These are phyloP conservation scores for Setaria viridis DNA, from an alignment of 202 grass and related monocot genomes.

Conservation along the genomic window DNA sequence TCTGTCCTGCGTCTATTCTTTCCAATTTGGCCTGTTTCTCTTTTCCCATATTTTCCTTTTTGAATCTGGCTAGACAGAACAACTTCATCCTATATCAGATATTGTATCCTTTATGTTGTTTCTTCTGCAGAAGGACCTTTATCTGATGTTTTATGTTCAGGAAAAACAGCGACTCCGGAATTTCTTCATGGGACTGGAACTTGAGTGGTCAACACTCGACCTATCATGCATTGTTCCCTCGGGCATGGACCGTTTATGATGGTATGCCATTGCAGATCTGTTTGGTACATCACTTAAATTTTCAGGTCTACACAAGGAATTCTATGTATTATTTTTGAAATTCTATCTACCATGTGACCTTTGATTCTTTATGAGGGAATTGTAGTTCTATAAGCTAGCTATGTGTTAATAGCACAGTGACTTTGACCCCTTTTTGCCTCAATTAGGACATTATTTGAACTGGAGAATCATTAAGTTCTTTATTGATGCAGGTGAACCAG, in stretches of 20 bases:
- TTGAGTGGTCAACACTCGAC: constrained; percentile 94
- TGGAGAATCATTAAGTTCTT: constrained; percentile 27
- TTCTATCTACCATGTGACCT: neutral
- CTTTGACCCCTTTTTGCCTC: neutral
- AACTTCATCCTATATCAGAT: constrained; percentile 5
- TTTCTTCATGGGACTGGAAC: constrained; percentile 99
- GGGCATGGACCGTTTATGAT: constrained; percentile 99
- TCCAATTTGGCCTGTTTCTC: neutral
- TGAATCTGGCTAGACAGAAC: constrained; percentile 23
- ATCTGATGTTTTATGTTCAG: constrained; percentile 51
- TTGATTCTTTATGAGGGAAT: constrained; percentile 2
- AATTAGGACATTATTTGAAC: neutral
- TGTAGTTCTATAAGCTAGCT: constrained; percentile 5
- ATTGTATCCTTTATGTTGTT: constrained; percentile 30
- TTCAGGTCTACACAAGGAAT: constrained; percentile 9
- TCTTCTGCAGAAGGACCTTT: constrained; percentile 21
- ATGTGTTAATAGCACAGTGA: constrained; percentile 20
- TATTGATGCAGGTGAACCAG: constrained; percentile 84
- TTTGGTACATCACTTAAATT: constrained; percentile 27
- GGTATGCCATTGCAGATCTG: constrained; percentile 57
- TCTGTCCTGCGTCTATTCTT: constrained; percentile 22
- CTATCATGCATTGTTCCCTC: constrained; percentile 97
- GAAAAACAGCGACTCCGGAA: constrained; percentile 78
- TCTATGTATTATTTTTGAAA: neutral
- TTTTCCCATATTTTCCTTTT: neutral